A percentile compares a stretch with the other conserved stretches of the same genome.
phyloP scores from a whole-genome alignment of 805 yeast genomes.

The Nakazawaea molendinolei region DNA sequence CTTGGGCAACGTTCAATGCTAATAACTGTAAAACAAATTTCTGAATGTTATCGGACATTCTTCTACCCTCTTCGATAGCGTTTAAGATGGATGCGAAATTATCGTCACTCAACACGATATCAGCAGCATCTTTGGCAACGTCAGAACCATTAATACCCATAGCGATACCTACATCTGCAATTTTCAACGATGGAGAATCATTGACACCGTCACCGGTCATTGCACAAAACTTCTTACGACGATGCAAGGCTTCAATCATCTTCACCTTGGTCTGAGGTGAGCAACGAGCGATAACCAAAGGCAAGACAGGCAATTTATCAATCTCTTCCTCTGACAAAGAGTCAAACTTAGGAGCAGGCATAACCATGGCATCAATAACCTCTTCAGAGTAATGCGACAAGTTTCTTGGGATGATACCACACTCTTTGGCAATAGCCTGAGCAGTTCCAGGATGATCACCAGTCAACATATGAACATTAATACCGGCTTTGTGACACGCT shows the following conservation, averaged over 20 bases:
- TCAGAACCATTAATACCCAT: conserved; percentile 81
- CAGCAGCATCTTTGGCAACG: conserved; percentile 81
- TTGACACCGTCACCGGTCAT: conserved; percentile 86
- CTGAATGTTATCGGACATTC: conserved; percentile 74
- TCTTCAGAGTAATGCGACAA: conserved; percentile 46
- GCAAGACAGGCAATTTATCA: conserved; percentile 58
- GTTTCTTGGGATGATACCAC: conserved; percentile 65
- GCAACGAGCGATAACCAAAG: conserved; percentile 75
- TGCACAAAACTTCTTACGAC: conserved; percentile 57
- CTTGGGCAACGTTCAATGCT: conserved; percentile 70
- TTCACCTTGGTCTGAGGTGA: conserved; percentile 79
- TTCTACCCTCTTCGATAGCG: conserved; percentile 75
- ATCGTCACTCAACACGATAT: conserved; percentile 69
- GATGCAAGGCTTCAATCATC: conserved; percentile 72
- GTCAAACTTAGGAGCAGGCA: conserved; percentile 73
- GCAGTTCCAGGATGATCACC: conserved; percentile 82
- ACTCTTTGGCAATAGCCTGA: conserved; percentile 72
- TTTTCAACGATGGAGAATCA: conserved; percentile 72
- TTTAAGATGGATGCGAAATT: conserved; percentile 74
- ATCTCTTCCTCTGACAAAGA: conserved; percentile 51
- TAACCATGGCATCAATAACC: conserved; percentile 58
- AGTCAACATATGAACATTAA: conserved; percentile 74
- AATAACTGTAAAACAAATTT: conserved; percentile 70
- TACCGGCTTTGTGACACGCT: conserved; percentile 67
- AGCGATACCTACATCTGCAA: conserved; percentile 77